Evolutionary conservation across 2,329 filamentous ascomycete genomes (phyloP).

Genomic region (Sporothrix phasma): DNA sequence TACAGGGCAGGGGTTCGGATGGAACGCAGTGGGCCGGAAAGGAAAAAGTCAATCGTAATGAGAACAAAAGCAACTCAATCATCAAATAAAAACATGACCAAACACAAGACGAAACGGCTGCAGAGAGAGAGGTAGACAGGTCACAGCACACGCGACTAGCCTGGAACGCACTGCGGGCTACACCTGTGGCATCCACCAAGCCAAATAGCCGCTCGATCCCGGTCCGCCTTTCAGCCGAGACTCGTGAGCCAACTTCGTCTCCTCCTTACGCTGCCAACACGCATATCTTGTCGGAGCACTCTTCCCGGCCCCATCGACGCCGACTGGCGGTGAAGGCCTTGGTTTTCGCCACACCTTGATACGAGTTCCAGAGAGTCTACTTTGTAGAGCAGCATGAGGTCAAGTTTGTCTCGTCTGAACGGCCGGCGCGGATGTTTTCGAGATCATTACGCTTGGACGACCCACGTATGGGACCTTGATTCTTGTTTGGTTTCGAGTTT

Average conservation of each 20-base stretch:
- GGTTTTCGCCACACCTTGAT: background rate
- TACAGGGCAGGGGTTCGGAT: background rate
- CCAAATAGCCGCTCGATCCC: background rate
- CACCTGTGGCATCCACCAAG: too few species aligned
- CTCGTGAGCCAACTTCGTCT: too few species aligned
- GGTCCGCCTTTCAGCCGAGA: background rate
- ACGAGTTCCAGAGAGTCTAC: background rate
- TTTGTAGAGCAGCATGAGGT: background rate
- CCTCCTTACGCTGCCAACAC: background rate
- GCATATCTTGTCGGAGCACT: background rate
- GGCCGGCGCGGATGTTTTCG: background rate
- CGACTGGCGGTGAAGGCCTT: background rate
- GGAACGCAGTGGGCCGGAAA: background rate
- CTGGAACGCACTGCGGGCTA: too few species aligned
- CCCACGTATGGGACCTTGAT: too few species aligned
- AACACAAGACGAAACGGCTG: too few species aligned
- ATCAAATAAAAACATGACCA: background rate
- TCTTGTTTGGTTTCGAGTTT: too few species aligned
- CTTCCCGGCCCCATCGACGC: conserved; percentile 1
- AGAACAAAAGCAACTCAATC: background rate
- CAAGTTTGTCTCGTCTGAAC: background rate
- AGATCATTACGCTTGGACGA: too few species aligned
- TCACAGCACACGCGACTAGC: too few species aligned
- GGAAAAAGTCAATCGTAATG: background rate
- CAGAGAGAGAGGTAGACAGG: too few species aligned